Evolutionary conservation across 179 eudicot species (phyloP).

Genomic region (Gypsophila paniculata): DNA sequence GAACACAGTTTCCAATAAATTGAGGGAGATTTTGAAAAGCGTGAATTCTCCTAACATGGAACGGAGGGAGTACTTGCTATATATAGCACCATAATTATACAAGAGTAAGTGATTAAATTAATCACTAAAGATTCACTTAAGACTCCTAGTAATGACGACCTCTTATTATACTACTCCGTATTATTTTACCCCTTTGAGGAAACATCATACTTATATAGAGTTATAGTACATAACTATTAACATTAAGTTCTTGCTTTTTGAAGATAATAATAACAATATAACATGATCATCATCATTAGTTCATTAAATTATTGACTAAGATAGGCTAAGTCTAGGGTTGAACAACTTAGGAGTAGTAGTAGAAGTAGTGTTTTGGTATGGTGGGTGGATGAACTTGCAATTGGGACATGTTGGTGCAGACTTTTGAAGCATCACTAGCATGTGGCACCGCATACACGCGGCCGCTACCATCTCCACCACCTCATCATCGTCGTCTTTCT

Average conservation of each 20-base stretch:
- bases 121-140: background rate
- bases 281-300: constrained; percentile 11
- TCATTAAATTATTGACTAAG: constrained; percentile 18
- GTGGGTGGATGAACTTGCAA: constrained; percentile 83
- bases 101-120: background rate
- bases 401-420: constrained; percentile 81
- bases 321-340: constrained; percentile 49
- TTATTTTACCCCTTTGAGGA: background rate
- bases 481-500: constrained; percentile 9
- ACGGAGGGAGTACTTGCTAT: background rate
- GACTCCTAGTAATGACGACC: background rate
- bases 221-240: constrained; percentile 20
- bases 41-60: background rate
- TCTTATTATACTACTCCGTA: background rate
- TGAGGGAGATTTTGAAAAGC: background rate
- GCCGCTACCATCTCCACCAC: constrained; percentile 67
- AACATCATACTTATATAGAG: background rate
- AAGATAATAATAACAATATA: too few relatives aligned
- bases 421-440: constrained; percentile 86
- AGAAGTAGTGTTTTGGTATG: constrained; percentile 31
- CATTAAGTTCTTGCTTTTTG: constrained; percentile 14
- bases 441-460: constrained; percentile 83
- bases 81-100: background rate
- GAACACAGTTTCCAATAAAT: too few relatives aligned
- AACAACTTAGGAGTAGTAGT: constrained; percentile 28